Base-by-base conservation (phyloP, 768 basidiomycete species). In the Tephrocybe sp. region DNA sequence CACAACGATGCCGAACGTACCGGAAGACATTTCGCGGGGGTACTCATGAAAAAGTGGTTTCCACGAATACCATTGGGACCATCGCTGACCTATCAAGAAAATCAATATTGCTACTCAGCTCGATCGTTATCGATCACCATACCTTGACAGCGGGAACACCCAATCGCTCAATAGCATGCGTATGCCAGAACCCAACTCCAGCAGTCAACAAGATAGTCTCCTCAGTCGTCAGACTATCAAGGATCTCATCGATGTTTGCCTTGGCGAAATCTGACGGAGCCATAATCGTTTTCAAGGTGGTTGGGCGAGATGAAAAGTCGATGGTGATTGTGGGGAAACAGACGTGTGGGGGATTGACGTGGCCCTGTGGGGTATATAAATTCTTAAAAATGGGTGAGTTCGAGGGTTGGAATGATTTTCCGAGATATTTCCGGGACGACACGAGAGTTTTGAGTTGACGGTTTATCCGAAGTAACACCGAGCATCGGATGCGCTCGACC, bases 131-230 rank as follows among this genome's bases (percentile, higher is more conserved):
- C 12, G 22, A 15, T 12, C 3, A 33, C 58, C 65, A 23, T 37
- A 77, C 83, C 71, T 89, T 88, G 61, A 90, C 69, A 9, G 84
- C 78, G 30, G 88, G 89, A 46, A 91, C 70, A 2, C 84, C 82
- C 2, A 89, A 71, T 7, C 87, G 71, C 16, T 84, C 77, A 21
- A 91, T 67, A 16, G 69, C 70, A 46, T 82, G 78, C 0, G 88
- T 89, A 57, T 86, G 79, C 89, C 88, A 90, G 60, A 86, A 85
- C 13, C 87, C 86, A 16, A 83, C 84, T 15, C 87, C 88, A 1
- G 84, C 84, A 5, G 78, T 85, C 21, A 91, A 71, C 34, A 73
- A 68, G 57, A 90, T 87, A 0, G 86, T 83, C 59, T 91, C 89
- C 30, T 88, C 87, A 0, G 77, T 82, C 1, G 84, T 85, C 52